Evolutionary conservation across 148 eudicot genomes (phyloP), one percentile per base, ranked within the genome.

Genomic region (Talinum fruticosum): DNA sequence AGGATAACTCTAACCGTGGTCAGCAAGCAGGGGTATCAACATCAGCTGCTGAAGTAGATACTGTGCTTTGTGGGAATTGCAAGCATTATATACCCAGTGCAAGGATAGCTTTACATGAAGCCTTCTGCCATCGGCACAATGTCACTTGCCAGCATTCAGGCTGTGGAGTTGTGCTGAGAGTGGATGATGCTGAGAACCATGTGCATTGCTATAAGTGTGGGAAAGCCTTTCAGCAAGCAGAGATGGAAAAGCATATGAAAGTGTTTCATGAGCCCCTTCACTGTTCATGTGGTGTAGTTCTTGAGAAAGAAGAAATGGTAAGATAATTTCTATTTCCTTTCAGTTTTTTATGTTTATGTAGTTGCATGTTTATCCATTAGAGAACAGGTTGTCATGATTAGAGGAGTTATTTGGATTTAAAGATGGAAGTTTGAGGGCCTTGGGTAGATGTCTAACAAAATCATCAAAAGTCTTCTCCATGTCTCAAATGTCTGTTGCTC

Each of bases 281-380:
- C 36, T 94, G 98, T 76, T 80, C 90, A 28, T 94, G 98, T 84
- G 98, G 98, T 32, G 81, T 90, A 37, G 82, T 90, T 79, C 95
- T 94, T 69, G 95, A 92, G 86, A 92, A 94, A 81, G 93, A 92
- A 80, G 86, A 87, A 73, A 94, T 94, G 97, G 97, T 94, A 76
- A 88, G 90, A 59, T 19, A 32, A 16, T 5, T 4, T 76, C n/a
- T 65, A 51, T 14, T 65, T 53, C 34, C 15, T 69, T 47, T 65
- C 19, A 49, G 3, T 32, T 53, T 53, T 41, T 19, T 69, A n/a
- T n/a, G 44, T 68, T 33, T 13, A 29, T 53, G 18, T 54, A 30
- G 26, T 68, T 36, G 73, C 51, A 49, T 45, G 23, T 10, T 18
- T 8, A 26, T 44, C 45, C 37, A 4, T 28, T 47, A 36, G 72